A percentile compares a stretch with the other conserved stretches of the same genome.
Conservation (phyloP, 2,329 filamentous ascomycete genomes). For the Mycocentrospora acerina region DNA sequence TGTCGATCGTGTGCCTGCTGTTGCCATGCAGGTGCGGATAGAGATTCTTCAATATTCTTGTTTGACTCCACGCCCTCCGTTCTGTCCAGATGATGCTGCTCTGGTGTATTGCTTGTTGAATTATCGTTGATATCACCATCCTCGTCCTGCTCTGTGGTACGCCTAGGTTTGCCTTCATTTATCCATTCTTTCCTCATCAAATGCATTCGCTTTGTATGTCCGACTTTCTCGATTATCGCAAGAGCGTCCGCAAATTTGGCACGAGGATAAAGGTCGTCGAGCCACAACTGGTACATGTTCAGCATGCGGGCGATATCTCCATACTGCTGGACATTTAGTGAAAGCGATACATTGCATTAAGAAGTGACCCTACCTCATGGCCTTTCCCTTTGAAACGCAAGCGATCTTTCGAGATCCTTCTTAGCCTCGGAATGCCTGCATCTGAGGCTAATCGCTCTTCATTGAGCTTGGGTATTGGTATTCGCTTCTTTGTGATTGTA, state of each 20-base stretch:
- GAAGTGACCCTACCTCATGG: constrained; percentile 65
- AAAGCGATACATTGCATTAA: neutral
- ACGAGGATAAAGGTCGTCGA: constrained; percentile 93
- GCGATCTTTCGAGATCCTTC: constrained; percentile 66
- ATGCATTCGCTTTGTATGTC: constrained; percentile 78
- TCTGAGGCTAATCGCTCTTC: constrained; percentile 79
- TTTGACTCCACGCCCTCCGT: constrained; percentile 13
- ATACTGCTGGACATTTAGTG: constrained; percentile 58
- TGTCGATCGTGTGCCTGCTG: constrained; percentile 10
- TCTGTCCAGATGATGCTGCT: constrained; percentile 6
- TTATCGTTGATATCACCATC: constrained; percentile 31
- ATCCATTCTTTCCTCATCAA: constrained; percentile 81
- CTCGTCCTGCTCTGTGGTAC: constrained; percentile 25
- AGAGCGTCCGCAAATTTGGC: constrained; percentile 91
- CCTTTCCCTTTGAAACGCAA: constrained; percentile 89
- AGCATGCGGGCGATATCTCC: constrained; percentile 79
- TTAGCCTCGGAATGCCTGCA: constrained; percentile 79
- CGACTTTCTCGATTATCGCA: constrained; percentile 87
- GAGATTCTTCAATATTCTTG: neutral
- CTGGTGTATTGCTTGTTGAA: neutral
- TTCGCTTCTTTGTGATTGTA: constrained; percentile 73
- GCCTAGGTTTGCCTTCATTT: constrained; percentile 66
- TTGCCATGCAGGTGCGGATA: constrained; percentile 1
- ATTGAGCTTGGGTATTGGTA: constrained; percentile 83
- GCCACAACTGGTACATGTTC: constrained; percentile 92